Evolutionary conservation across 2,329 filamentous ascomycete genomes (phyloP).

Genomic region (Dactylonectria estremocensis): DNA sequence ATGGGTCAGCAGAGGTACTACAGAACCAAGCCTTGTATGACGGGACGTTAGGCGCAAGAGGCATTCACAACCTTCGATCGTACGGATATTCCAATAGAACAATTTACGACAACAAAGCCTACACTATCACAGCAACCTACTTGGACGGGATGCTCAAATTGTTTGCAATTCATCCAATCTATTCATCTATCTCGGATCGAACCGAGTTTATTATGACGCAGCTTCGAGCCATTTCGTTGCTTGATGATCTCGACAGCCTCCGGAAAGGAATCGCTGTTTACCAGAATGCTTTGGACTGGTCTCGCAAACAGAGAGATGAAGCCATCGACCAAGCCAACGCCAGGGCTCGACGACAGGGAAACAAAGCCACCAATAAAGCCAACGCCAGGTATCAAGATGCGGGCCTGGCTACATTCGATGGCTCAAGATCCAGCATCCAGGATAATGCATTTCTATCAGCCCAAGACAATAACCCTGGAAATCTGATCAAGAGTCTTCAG

Average conservation of each 20-base stretch:
- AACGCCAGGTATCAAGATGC: no score
- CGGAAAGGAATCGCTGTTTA: neutral
- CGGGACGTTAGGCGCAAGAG: conserved; percentile 54
- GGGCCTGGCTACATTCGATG: no score
- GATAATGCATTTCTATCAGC: no score
- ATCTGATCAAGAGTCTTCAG: no score
- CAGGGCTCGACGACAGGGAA: no score
- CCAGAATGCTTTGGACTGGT: neutral
- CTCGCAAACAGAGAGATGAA: neutral
- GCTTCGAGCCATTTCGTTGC: neutral
- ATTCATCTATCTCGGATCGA: neutral
- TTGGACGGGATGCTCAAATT: neutral
- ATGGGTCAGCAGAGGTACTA: conserved; percentile 48
- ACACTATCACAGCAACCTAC: neutral
- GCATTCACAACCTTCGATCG: conserved; percentile 53
- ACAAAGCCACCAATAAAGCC: no score
- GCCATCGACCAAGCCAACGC: neutral
- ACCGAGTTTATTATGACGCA: neutral
- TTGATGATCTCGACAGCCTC: neutral
- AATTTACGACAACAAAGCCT: conserved; percentile 4
- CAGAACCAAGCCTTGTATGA: conserved; percentile 54
- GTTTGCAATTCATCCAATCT: neutral
- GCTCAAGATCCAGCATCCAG: no score
- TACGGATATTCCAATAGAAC: conserved; percentile 36
- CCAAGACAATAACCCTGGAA: no score